Conservation (phyloP, 2,329 filamentous ascomycete species). For the Aspergillus sergii region DNA sequence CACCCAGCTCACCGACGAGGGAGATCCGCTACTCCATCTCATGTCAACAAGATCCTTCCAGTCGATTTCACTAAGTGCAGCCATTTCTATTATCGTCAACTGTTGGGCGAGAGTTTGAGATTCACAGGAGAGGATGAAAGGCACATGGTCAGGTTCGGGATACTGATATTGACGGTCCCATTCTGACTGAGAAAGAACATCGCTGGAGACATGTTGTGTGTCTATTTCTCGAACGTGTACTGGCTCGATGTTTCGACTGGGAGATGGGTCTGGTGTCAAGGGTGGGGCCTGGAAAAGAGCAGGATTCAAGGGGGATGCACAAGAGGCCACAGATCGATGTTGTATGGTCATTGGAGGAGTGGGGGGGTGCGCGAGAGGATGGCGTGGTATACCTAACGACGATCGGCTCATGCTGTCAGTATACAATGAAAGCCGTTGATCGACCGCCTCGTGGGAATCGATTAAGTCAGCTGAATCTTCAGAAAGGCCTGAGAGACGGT, state of each 20-base stretch:
- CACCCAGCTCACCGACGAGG: slow-evolving; percentile 60
- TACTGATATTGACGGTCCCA: slow-evolving; percentile 20
- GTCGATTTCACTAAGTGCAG: slow-evolving; percentile 66
- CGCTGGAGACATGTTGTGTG: slow-evolving; percentile 33
- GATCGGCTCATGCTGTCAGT: slow-evolving; percentile 39
- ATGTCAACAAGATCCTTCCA: slow-evolving; percentile 68
- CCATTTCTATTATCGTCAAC: slow-evolving; percentile 66
- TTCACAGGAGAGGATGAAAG: slow-evolving; percentile 65
- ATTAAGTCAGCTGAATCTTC: slow-evolving; percentile 56
- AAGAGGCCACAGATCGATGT: slow-evolving; percentile 38
- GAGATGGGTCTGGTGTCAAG: slow-evolving; percentile 49
- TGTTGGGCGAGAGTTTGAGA: slow-evolving; percentile 64
- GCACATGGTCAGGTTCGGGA: slow-evolving; percentile 51
- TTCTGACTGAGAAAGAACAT: slow-evolving; percentile 39
- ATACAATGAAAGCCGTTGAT: slow-evolving; percentile 35
- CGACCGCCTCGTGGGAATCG: slow-evolving; percentile 40
- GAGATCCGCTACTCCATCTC: slow-evolving; percentile 61
- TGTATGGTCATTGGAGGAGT: slow-evolving; percentile 50
- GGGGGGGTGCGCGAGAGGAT: slow-evolving; percentile 50
- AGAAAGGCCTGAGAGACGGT: slow-evolving; percentile 56
- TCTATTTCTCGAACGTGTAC: slow-evolving; percentile 22
- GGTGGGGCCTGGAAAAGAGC: slow-evolving; percentile 38
- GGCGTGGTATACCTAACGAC: slow-evolving; percentile 44
- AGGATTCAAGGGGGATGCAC: slow-evolving; percentile 33
- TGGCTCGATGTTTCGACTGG: slow-evolving; percentile 26